A percentile compares a stretch with the other conserved stretches of the same genome.
Evolutionary conservation across 257 asterid species (phyloP).

Genomic region (Salvia hispanica): DNA sequence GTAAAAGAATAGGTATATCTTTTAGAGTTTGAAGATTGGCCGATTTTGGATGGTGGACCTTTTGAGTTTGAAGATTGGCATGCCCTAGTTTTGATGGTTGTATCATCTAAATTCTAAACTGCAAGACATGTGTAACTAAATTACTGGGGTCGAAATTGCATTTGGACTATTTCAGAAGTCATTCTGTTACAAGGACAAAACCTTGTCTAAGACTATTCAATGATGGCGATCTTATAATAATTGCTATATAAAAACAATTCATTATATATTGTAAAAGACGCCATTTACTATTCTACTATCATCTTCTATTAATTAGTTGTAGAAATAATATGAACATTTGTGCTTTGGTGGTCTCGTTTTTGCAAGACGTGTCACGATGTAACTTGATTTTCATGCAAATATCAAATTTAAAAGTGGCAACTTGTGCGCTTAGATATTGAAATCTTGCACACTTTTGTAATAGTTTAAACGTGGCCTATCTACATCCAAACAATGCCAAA

Average conservation of each 20-base stretch:
- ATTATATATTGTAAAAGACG: not conserved
- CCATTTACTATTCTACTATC: not conserved
- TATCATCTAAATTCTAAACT: not conserved
- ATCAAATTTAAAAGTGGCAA: slow-evolving; percentile 26
- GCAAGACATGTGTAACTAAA: not conserved
- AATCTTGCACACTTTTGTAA: slow-evolving; percentile 24
- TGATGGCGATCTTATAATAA: slow-evolving; percentile 11
- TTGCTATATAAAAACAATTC: not conserved
- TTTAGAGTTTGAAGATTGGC: no score
- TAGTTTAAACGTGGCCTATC: slow-evolving; percentile 43
- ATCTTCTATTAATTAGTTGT: not conserved
- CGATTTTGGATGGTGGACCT: no score
- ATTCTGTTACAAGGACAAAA: not conserved
- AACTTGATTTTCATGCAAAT: slow-evolving; percentile 30
- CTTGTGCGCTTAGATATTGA: slow-evolving; percentile 37
- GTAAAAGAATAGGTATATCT: no score
- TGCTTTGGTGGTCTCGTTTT: slow-evolving; percentile 34
- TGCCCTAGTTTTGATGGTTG: not conserved
- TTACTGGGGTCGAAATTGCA: slow-evolving; percentile 7
- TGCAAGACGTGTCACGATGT: slow-evolving; percentile 37
- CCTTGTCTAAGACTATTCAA: slow-evolving; percentile 8
- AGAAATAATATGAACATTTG: not conserved
- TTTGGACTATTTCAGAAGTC: slow-evolving; percentile 4
- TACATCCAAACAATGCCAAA: slow-evolving; percentile 41
- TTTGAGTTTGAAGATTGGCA: no score